Percentiles rank a stretch among this genome's conserved stretches.
These are phyloP conservation scores for Kregervanrija delftensis DNA, from an alignment of 805 yeast genomes.

Conservation along the genomic window DNA sequence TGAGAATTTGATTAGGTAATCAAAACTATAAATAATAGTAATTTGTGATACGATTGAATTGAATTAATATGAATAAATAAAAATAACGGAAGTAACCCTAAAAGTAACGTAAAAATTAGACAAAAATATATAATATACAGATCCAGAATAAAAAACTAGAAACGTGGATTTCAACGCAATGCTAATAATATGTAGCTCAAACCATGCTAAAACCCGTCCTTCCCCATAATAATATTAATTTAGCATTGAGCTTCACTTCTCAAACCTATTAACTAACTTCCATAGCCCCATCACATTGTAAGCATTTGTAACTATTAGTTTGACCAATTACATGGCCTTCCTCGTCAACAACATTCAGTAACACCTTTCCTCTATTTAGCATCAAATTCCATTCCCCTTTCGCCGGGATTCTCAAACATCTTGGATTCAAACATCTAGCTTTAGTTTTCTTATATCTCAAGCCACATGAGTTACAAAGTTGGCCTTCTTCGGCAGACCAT, in stretches of 20 bases:
- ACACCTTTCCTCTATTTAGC: constrained; percentile 58
- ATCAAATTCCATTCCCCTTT: constrained; percentile 92
- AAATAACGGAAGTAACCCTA: no score
- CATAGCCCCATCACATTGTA: constrained; percentile 53
- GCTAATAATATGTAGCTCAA: constrained; percentile 30
- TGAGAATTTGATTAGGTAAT: no score
- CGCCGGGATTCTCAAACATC: constrained; percentile 87
- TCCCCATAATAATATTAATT: no score
- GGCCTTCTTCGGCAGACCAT: constrained; percentile 90
- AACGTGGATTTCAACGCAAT: constrained; percentile 7
- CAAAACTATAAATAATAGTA: no score
- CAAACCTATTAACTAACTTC: constrained; percentile 30
- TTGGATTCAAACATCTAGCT: constrained; percentile 72
- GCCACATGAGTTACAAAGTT: constrained; percentile 94
- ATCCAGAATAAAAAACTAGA: no score
- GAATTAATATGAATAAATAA: no score
- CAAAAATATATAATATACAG: no score
- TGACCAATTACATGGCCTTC: constrained; percentile 6
- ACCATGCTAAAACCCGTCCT: background rate
- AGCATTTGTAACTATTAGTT: constrained; percentile 38
- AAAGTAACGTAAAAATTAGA: no score
- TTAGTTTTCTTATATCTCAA: constrained; percentile 89
- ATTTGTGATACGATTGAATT: no score
- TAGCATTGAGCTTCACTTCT: no score
- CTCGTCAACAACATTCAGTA: constrained; percentile 12